A percentile compares a stretch with the other conserved stretches of the same genome.
These are phyloP conservation scores for Rhizopus sp. DNA, from an alignment of 371 early-diverging fungal genomes.

Conservation along the genomic window DNA sequence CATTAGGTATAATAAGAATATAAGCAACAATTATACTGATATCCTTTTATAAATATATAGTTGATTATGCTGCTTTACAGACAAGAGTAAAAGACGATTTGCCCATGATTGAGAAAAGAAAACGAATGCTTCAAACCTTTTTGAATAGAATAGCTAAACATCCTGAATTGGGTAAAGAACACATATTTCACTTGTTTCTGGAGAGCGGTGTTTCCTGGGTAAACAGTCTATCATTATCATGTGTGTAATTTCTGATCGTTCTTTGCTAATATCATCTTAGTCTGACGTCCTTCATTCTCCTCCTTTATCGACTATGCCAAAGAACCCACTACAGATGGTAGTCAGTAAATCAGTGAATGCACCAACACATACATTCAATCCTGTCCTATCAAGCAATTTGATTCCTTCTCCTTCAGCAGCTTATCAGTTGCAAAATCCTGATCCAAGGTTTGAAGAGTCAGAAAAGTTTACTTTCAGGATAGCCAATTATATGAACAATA, in stretches of 20 bases:
- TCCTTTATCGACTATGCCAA: constrained; percentile 49
- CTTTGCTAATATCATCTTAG: constrained; percentile 37
- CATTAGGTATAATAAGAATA: constrained; percentile 57
- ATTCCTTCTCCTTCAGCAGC: constrained; percentile 64
- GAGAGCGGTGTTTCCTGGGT: constrained; percentile 73
- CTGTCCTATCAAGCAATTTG: constrained; percentile 32
- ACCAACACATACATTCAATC: constrained; percentile 24
- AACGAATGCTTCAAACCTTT: constrained; percentile 93
- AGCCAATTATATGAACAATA: constrained; percentile 67
- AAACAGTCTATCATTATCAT: constrained; percentile 8
- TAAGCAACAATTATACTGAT: not conserved
- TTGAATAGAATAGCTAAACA: constrained; percentile 88
- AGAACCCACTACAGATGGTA: constrained; percentile 62
- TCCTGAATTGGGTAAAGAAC: constrained; percentile 82
- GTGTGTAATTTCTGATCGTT: not conserved
- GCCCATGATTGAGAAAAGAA: constrained; percentile 84
- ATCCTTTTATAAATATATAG: constrained; percentile 31
- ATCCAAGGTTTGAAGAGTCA: constrained; percentile 77
- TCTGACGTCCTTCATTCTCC: constrained; percentile 68
- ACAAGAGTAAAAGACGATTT: constrained; percentile 90
- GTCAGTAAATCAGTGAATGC: constrained; percentile 28
- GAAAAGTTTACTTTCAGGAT: constrained; percentile 81
- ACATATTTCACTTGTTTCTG: constrained; percentile 89
- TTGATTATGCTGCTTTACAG: constrained; percentile 85
- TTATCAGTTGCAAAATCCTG: constrained; percentile 64